phyloP scores from a whole-genome alignment of 2,329 filamentous ascomycete species.

The Fusarium sp. region DNA sequence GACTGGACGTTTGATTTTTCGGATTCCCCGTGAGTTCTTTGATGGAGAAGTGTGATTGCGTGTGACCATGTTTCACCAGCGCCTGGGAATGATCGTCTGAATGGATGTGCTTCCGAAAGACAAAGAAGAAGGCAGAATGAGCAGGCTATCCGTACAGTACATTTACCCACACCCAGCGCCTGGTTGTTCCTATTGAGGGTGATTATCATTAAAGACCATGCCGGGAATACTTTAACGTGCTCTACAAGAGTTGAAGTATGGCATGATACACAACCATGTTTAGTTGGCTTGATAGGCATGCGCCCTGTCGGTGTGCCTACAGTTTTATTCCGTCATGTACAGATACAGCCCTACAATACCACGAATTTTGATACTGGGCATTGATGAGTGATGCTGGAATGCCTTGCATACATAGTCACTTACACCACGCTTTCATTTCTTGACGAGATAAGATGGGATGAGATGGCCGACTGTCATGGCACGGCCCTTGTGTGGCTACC shows the following conservation, averaged over 20 bases:
- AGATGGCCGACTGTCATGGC: conserved; percentile 19
- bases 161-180: conserved; percentile 5
- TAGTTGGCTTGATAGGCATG: neutral
- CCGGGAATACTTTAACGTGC: neutral
- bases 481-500: conserved; percentile 30
- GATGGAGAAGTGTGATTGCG: conserved; percentile 27
- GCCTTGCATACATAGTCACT: conserved; percentile 5
- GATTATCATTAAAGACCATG: conserved; percentile 4
- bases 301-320: neutral
- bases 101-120: conserved; percentile 21
- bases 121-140: conserved; percentile 13
- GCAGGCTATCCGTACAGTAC: conserved; percentile 22
- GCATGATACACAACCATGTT: neutral
- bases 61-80: conserved; percentile 44
- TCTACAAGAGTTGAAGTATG: conserved; percentile 7
- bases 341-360: neutral
- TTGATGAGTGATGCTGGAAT: conserved; percentile 2
- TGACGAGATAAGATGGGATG: conserved; percentile 10
- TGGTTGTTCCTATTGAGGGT: neutral
- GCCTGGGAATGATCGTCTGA: conserved; percentile 20
- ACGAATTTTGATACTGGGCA: neutral
- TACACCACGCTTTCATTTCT: conserved; percentile 15
- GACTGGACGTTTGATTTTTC: conserved; percentile 14
- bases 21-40: conserved; percentile 7
- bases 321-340: neutral